phyloP scores from a whole-genome alignment of 1,139 yeast genomes.

The Candida dubliniensis region DNA sequence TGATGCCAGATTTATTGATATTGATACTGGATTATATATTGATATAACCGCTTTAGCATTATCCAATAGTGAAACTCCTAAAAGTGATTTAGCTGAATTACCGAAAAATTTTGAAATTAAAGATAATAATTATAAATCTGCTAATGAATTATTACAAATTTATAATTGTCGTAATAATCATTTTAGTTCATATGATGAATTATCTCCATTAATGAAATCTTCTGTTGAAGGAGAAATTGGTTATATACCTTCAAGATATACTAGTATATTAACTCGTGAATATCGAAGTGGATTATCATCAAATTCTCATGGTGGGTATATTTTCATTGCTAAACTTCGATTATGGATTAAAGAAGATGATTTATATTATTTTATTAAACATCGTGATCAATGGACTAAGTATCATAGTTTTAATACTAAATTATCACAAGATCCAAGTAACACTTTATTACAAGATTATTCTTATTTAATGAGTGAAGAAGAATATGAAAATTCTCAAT shows the following conservation, averaged over 20 bases:
- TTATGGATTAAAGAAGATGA: conserved; percentile 31
- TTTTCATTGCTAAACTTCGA: conserved; percentile 32
- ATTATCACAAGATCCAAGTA: conserved; percentile 12
- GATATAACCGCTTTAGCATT: conserved; percentile 39
- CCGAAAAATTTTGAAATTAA: conserved; percentile 7
- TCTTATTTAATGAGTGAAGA: conserved; percentile 24
- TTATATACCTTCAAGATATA: conserved; percentile 34
- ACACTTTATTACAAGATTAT: conserved; percentile 12
- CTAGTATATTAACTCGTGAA: conserved; percentile 30
- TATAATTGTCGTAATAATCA: conserved; percentile 37
- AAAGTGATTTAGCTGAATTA: conserved; percentile 22
- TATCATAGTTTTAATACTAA: conserved; percentile 27
- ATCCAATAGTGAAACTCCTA: conserved; percentile 32
- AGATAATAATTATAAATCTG: conserved; percentile 3
- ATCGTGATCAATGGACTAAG: conserved; percentile 27
- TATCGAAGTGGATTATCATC: conserved; percentile 29
- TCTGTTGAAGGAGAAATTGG: conserved; percentile 42
- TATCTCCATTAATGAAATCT: conserved; percentile 27
- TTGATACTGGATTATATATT: conserved; percentile 39
- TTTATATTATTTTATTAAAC: conserved; percentile 20
- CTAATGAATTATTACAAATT: conserved; percentile 20
- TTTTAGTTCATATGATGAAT: conserved; percentile 23
- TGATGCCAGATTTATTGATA: conserved; percentile 41
- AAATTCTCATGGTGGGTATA: conserved; percentile 23
- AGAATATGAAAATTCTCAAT: conserved; percentile 20